Conservation (phyloP, 257 asterid species). For the Fraxinus pennsylvanica region DNA sequence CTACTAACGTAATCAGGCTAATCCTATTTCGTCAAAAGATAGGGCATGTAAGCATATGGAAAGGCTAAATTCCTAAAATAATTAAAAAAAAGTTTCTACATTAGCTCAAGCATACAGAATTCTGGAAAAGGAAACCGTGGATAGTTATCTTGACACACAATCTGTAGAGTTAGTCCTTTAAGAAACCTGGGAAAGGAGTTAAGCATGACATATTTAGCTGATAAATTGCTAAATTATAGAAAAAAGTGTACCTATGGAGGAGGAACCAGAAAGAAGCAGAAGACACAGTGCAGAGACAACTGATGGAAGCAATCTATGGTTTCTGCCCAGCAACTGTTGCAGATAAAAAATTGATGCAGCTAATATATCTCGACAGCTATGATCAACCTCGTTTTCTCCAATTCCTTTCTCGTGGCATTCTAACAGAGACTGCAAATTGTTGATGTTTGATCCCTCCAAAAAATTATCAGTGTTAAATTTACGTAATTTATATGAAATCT, state of each 20-base stretch:
- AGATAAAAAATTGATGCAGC: constrained; percentile 64
- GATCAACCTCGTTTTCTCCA: constrained; percentile 23
- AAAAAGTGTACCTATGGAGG: constrained; percentile 53
- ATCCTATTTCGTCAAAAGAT: too few relatives aligned
- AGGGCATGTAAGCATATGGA: background rate
- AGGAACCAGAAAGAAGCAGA: constrained; percentile 48
- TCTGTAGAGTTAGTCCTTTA: background rate
- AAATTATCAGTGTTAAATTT: constrained; percentile 26
- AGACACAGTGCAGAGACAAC: constrained; percentile 74
- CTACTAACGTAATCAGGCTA: too few relatives aligned
- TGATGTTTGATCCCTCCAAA: constrained; percentile 38
- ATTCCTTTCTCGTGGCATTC: constrained; percentile 36
- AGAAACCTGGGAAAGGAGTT: background rate
- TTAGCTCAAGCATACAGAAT: background rate
- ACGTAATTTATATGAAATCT: constrained; percentile 42
- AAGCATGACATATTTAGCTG: background rate
- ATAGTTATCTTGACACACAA: background rate
- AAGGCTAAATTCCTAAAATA: background rate
- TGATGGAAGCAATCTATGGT: constrained; percentile 57
- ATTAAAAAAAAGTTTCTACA: background rate
- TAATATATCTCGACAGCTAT: constrained; percentile 44
- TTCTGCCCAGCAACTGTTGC: constrained; percentile 57
- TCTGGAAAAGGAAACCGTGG: background rate
- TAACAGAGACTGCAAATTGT: constrained; percentile 51
- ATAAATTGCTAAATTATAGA: background rate